Evolutionary conservation across 768 basidiomycete genomes (phyloP).

Genomic region (Podaxis mareebaensis): DNA sequence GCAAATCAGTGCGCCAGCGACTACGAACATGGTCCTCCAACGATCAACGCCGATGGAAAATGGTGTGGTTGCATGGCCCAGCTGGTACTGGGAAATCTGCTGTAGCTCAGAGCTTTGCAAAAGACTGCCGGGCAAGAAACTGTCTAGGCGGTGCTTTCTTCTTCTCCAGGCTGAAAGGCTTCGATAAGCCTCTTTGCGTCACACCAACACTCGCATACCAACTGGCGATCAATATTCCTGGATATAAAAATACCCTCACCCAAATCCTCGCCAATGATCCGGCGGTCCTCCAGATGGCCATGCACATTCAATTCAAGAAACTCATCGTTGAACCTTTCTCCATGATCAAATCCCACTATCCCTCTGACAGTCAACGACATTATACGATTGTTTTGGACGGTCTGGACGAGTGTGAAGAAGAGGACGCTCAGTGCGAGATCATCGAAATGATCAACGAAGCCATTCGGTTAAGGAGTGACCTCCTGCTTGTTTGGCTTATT

Average conservation of each 20-base stretch:
- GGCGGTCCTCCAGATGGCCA: neutral
- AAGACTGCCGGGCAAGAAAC: neutral
- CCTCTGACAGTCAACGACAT: too few species aligned
- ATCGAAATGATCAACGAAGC: neutral
- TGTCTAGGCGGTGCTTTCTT: neutral
- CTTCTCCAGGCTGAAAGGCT: neutral
- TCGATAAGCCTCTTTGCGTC: neutral
- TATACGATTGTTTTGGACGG: neutral
- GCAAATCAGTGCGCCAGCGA: neutral
- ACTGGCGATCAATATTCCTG: neutral
- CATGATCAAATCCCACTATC: neutral
- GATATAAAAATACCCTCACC: neutral
- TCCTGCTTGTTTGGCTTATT: constrained; percentile 25
- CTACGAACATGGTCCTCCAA: neutral
- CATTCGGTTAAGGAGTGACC: neutral
- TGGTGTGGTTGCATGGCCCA: neutral
- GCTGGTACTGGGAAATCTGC: neutral
- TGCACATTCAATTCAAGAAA: neutral
- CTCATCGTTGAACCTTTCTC: neutral
- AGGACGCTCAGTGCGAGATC: neutral
- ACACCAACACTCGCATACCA: neutral
- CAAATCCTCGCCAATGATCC: neutral
- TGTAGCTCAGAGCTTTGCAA: neutral
- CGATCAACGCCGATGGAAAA: neutral
- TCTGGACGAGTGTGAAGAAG: neutral